Evolutionary conservation across 345 rosid species (phyloP), one percentile per base, ranked within the genome.

Genomic region (Limnanthes douglasii): DNA sequence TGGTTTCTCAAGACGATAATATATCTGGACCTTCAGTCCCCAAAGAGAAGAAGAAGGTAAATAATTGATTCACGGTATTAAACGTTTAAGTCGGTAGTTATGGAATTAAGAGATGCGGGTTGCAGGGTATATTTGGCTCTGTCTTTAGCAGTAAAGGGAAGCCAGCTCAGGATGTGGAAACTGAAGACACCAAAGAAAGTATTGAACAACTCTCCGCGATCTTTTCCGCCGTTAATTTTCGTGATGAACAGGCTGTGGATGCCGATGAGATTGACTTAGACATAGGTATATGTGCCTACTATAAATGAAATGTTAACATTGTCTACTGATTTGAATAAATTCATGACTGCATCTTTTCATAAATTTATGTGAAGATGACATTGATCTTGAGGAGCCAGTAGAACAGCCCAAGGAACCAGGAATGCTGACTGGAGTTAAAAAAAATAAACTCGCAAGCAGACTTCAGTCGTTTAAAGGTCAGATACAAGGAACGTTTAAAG

Each of bases 121-220:
- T 37, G 22, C 38, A 79, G 97, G 75, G 97, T 20, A 53, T 88
- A 46, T 88, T 88, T 57, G 69, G 90, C 50, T 88, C 93, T n/a
- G 74, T 86, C 13, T 66, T 79, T 53, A 73, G 81, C 43, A 54
- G 57, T 22, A 83, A 74, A 62, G 18, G 65, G 1, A 79, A 83
- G 64, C 78, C 54, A 4, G 47, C 30, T 20, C 46, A 40, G 15
- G 84, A 72, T 20, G 13, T 42, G 30, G 83, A 83, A 55, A 60
- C 71, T 37, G 95, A 76, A 48, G 78, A 70, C 54, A 45, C 66
- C 5, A 68, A 26, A 37, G 95, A 76, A 55, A 76, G 73, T 15
- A 54, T 72, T n/a, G 78, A 72, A 46, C 80, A 70, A 36, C 74
- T 88, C 15, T 40, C 69, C 0, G 34, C 15, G 8, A 60, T 72